These are phyloP conservation scores for Boletellus emodensis DNA, from an alignment of 768 basidiomycete species.

Conservation along the genomic window DNA sequence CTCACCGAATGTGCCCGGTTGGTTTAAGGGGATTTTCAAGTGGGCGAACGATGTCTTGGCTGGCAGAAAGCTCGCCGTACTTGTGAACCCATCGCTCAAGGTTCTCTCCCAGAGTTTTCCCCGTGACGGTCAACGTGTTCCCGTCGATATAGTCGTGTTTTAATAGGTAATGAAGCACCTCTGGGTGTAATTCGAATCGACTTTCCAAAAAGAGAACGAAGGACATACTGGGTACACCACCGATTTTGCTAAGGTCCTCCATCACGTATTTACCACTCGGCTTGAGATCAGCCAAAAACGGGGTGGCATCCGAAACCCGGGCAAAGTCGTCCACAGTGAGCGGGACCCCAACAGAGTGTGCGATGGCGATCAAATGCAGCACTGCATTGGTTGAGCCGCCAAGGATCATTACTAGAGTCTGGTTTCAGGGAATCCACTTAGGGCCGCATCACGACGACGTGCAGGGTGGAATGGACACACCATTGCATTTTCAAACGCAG, in stretches of 20 bases:
- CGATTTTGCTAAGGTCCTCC: conserved; percentile 94
- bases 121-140: conserved; percentile 87
- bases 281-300: conserved; percentile 95
- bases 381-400: conserved; percentile 99
- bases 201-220: background rate
- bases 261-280: conserved; percentile 98
- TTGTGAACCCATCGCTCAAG: conserved; percentile 83
- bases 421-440: conserved; percentile 3
- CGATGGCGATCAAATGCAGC: conserved; percentile 93
- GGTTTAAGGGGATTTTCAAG: conserved; percentile 83
- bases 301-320: conserved; percentile 83
- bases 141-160: conserved; percentile 89
- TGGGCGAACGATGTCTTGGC: conserved; percentile 85
- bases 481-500: conserved; percentile 98
- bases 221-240: conserved; percentile 88
- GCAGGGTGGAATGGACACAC: conserved; percentile 38
- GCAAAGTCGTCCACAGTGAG: conserved; percentile 93
- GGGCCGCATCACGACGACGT: conserved; percentile 7
- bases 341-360: conserved; percentile 89
- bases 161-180: conserved; percentile 79
- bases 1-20: conserved; percentile 84
- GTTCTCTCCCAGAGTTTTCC: conserved; percentile 87
- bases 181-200: conserved; percentile 36
- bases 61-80: conserved; percentile 65
- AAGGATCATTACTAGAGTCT: conserved; percentile 95